Evolutionary conservation across 2,329 filamentous ascomycete genomes (phyloP), one percentile per base, ranked within the genome.

Genomic region (Gremmenia infestans): DNA sequence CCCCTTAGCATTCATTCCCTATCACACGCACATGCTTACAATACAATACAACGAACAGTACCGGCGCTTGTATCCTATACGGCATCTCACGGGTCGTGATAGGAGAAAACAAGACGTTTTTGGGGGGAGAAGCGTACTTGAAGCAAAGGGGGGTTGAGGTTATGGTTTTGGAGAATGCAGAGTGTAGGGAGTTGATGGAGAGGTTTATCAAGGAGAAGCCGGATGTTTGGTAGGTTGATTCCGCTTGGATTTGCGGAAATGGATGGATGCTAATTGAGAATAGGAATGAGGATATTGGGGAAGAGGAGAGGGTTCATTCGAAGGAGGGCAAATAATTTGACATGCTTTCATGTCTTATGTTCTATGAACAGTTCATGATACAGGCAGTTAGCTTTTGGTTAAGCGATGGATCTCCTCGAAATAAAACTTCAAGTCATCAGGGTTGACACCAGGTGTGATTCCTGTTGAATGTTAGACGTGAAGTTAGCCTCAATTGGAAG

Each of bases 371-470:
- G 23, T 17, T 45, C 37, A 37, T 52, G 36, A 32, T 37, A 55
- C 35, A 36, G 11, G n/a, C 15, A 47, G 52, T 63, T 58, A 67
- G 47, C 58, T 68, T 35, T 66, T 80, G 37, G 81, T 82, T 57
- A 86, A 73, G 48, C 89, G 82, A 72, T 96, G 91, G 55, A 97
- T 85, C 73, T 99, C 94, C 69, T 95, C 79, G 63, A 99, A 93
- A 77, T 89, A 99, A 75, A 95, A 96, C 71, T 85, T 93, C 64
- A 99, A 77, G 72, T 96, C 87, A 50, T 97, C 91, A 0, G 94
- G 94, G 65, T 97, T 88, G 53, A 99, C 94, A 62, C 92, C 88
- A 0, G 94, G 94, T 35, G 94, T 99, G 61, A 99, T 91, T 59
- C 91, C 90, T 94, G 66, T 55, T 56, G 57, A 37, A 25, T 28